Percentiles rank a stretch among this genome's conserved stretches.
phyloP scores from a whole-genome alignment of 768 basidiomycete genomes.

The Mycena kentingensis region DNA sequence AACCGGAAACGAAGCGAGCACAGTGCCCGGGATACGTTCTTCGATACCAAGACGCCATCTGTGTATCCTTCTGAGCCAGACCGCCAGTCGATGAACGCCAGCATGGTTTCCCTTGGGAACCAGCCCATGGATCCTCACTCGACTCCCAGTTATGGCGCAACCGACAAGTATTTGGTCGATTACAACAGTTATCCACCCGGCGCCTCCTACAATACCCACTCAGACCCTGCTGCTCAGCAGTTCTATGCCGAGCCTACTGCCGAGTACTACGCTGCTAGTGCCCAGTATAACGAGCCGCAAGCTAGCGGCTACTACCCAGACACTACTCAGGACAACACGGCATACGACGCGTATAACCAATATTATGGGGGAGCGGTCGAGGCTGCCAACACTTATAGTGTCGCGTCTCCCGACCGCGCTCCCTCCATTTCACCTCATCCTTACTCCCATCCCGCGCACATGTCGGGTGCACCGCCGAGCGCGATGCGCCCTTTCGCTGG shows the following conservation, averaged over 20 bases:
- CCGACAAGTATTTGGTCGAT: constrained; percentile 21
- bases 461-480: constrained; percentile 13
- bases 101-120: constrained; percentile 19
- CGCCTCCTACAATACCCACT: constrained; percentile 5
- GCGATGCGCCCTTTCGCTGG: constrained; percentile 12
- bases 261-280: background rate
- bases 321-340: background rate
- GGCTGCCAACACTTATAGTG: constrained; percentile 2
- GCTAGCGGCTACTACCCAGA: background rate
- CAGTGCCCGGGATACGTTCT: constrained; percentile 21
- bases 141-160: constrained; percentile 9
- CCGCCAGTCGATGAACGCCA: constrained; percentile 6
- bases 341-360: constrained; percentile 17
- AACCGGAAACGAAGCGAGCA: constrained; percentile 6
- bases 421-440: constrained; percentile 20
- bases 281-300: background rate
- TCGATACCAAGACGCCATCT: constrained; percentile 18
- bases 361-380: background rate
- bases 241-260: constrained; percentile 2
- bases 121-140: constrained; percentile 20
- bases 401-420: constrained; percentile 4
- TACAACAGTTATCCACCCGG: constrained; percentile 17
- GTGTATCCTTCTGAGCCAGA: background rate
- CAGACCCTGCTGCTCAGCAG: constrained; percentile 1
- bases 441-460: constrained; percentile 13